Evolutionary conservation across 495 filamentous ascomycete species (phyloP), one percentile per base, ranked within the genome.

Genomic region (Penicillium silybi): DNA sequence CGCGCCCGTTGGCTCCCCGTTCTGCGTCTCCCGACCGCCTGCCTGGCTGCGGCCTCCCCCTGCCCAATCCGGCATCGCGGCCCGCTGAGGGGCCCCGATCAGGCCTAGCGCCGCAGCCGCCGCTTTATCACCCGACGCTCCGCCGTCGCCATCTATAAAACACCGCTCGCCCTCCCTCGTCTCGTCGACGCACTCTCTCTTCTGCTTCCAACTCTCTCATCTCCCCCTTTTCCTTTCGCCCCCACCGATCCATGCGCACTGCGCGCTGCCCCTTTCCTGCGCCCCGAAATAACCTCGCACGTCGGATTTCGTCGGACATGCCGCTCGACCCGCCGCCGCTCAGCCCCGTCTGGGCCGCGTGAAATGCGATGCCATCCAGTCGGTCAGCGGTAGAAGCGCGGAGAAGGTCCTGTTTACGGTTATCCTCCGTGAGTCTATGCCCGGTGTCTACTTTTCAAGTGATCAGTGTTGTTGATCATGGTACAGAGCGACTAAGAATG

Each of bases 1-100:
- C 26, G 55, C 48, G 29, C 49, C 45, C 32, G 43, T 52, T 55
- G 52, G 16, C 37, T 39, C 40, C 39, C 41, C n/a, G 1, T 17
- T 44, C 17, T 45, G 52, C 52, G 40, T 18, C 19, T 27, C 40
- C 39, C 48, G 13, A 57, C 54, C 54, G 54, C 54, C 48, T 57
- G 44, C 54, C 42, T 6, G 22, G 7, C 26, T 54, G 5, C 52
- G 52, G 27, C 37, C 17, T 23, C n/a, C 39, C 46, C 39, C 52
- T 54, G 8, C 52, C 52, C 34, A 16, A 43, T 48, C 38, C 5
- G 51, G 44, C 11, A 53, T 53, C 37, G 48, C 29, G 40, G 27
- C 41, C 48, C 2, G 6, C 2, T 7, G 6, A 4, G 35, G 10
- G 29, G 17, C 19, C 48, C 41, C 13, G 7, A 44, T 51, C 41